Evolutionary conservation across 352 stramenopile genomes (phyloP).

Genomic region (Phytophthora macrochlamydospora): DNA sequence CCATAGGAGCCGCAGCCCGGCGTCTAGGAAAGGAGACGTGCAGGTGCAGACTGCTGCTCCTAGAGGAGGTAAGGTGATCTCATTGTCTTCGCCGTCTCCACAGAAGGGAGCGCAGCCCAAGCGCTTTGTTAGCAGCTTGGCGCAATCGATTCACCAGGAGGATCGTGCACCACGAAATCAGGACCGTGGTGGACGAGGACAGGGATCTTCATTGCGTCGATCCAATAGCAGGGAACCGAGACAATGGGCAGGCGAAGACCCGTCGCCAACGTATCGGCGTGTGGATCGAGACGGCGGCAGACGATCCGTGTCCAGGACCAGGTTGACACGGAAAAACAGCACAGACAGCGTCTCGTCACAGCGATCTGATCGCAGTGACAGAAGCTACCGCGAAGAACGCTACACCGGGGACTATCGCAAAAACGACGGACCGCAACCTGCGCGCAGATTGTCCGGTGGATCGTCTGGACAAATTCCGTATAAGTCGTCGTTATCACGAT

Average conservation of each 20-base stretch:
- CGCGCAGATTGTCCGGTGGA: conserved; percentile 28
- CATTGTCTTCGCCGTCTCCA: conserved; percentile 38
- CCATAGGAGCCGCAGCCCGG: conserved; percentile 1
- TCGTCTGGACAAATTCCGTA: conserved; percentile 24
- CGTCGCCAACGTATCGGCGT: conserved; percentile 21
- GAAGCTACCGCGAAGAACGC: conserved; percentile 33
- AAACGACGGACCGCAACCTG: conserved; percentile 18
- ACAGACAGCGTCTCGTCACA: conserved; percentile 58
- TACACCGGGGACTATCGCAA: conserved; percentile 32
- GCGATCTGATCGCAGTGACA: conserved; percentile 50
- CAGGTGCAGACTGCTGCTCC: conserved; percentile 30
- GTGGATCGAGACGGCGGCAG: conserved; percentile 28
- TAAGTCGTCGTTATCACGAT: conserved; percentile 29
- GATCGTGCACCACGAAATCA: conserved; percentile 12
- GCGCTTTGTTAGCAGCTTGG: conserved; percentile 46
- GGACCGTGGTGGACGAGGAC: conserved; percentile 13
- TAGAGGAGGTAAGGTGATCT: conserved; percentile 35
- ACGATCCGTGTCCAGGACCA: conserved; percentile 32
- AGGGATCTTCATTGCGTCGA: conserved; percentile 24
- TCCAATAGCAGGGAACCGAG: conserved; percentile 25
- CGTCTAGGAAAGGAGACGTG: conserved; percentile 20
- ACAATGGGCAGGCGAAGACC: conserved; percentile 13
- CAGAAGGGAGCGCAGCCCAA: conserved; percentile 31
- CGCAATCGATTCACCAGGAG: conserved; percentile 32
- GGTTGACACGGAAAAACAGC: conserved; percentile 55